Conservation (phyloP, 768 basidiomycete species). For the Boletales sp. region DNA sequence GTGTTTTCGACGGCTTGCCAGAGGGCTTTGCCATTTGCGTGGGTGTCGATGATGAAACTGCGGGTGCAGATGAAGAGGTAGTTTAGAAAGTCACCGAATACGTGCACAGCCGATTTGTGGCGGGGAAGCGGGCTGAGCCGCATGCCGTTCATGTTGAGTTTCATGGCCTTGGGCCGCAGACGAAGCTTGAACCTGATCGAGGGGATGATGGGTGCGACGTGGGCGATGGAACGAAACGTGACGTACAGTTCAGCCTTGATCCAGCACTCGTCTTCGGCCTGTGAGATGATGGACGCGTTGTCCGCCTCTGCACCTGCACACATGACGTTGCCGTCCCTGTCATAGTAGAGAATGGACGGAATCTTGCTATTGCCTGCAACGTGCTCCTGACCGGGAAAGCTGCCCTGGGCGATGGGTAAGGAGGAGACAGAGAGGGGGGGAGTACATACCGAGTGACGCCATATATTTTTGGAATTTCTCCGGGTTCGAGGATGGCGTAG, state of each 20-base stretch:
- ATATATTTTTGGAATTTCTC: constrained; percentile 76
- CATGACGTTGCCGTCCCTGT: constrained; percentile 59
- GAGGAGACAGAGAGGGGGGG: background rate
- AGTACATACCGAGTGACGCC: constrained; percentile 67
- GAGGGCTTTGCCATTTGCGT: constrained; percentile 66
- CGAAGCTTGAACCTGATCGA: constrained; percentile 72
- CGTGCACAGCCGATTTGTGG: constrained; percentile 65
- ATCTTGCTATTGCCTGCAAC: constrained; percentile 84
- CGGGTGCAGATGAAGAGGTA: constrained; percentile 74
- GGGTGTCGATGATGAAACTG: constrained; percentile 76
- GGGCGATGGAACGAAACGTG: constrained; percentile 1
- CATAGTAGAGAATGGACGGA: constrained; percentile 74
- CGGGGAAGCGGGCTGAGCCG: constrained; percentile 63
- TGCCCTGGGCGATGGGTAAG: constrained; percentile 28
- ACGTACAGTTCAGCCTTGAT: constrained; percentile 71
- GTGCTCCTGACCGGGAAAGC: constrained; percentile 84
- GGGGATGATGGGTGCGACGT: background rate
- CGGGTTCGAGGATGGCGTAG: constrained; percentile 79
- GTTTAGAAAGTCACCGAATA: constrained; percentile 75
- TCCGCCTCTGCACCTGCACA: constrained; percentile 80
- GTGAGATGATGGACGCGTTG: constrained; percentile 48
- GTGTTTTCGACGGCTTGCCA: constrained; percentile 70
- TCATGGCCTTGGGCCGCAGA: constrained; percentile 72
- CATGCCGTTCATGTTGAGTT: constrained; percentile 82
- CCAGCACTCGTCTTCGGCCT: constrained; percentile 78